Evolutionary conservation across 2,329 filamentous ascomycete species (phyloP).

Genomic region (Elsinoe fawcettii): DNA sequence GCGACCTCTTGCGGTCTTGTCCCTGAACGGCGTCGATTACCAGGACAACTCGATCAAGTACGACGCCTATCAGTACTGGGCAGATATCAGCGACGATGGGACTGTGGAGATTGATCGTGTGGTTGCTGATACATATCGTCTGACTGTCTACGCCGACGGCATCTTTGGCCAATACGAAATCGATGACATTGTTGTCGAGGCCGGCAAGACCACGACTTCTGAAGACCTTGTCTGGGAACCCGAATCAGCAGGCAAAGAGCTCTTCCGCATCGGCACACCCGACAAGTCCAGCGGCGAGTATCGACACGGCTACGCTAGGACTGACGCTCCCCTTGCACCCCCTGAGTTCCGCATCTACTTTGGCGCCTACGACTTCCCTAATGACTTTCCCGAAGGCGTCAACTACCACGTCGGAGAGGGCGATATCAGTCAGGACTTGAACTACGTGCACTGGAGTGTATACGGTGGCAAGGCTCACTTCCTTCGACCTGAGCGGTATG

Average conservation of each 20-base stretch:
- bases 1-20: slow-evolving; percentile 49
- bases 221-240: slow-evolving; percentile 43
- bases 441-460: slow-evolving; percentile 60
- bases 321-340: slow-evolving; percentile 46
- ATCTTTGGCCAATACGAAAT: slow-evolving; percentile 54
- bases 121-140: slow-evolving; percentile 51
- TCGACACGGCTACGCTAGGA: slow-evolving; percentile 46
- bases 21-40: slow-evolving; percentile 45
- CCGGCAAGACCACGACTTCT: slow-evolving; percentile 33
- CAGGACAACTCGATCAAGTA: slow-evolving; percentile 52
- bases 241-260: slow-evolving; percentile 50
- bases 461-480: slow-evolving; percentile 51
- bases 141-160: slow-evolving; percentile 56
- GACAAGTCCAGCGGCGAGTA: slow-evolving; percentile 56
- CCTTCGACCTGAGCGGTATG: slow-evolving; percentile 37
- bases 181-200: slow-evolving; percentile 42
- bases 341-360: slow-evolving; percentile 57
- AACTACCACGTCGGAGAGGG: slow-evolving; percentile 50
- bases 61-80: slow-evolving; percentile 57
- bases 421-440: slow-evolving; percentile 45
- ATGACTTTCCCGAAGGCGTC: slow-evolving; percentile 53
- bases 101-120: slow-evolving; percentile 47
- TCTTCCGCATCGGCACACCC: slow-evolving; percentile 56
- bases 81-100: slow-evolving; percentile 42
- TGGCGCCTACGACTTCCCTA: slow-evolving; percentile 51